phyloP scores from a whole-genome alignment of 495 filamentous ascomycete species.

The Penicillium macrosclerotiorum region DNA sequence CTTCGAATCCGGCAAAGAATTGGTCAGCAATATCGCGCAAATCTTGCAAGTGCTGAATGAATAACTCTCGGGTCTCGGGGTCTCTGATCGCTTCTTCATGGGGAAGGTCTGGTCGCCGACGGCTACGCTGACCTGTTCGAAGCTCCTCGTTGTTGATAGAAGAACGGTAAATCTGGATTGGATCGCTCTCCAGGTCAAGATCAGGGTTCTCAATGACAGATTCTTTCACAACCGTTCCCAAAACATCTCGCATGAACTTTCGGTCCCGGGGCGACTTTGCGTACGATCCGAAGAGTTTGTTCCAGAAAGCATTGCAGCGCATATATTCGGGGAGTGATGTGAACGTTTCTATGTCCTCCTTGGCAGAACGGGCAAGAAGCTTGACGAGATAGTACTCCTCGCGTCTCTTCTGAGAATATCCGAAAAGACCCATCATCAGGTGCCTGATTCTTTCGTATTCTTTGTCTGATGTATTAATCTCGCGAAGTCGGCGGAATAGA shows the following conservation, averaged over 20 bases:
- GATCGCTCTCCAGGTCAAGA: constrained; percentile 93
- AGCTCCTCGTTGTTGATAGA: constrained; percentile 96
- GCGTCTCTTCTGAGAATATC: constrained; percentile 92
- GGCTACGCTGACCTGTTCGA: constrained; percentile 79
- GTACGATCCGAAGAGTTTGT: constrained; percentile 80
- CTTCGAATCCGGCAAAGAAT: constrained; percentile 77
- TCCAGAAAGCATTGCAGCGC: constrained; percentile 90
- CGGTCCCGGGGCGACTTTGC: constrained; percentile 88
- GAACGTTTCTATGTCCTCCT: constrained; percentile 81
- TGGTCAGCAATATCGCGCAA: constrained; percentile 90
- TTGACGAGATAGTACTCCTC: constrained; percentile 98
- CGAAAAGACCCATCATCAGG: constrained; percentile 94
- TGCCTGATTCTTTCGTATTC: constrained; percentile 89
- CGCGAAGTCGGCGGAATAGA: constrained; percentile 79
- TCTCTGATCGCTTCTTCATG: constrained; percentile 92
- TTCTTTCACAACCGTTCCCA: constrained; percentile 79
- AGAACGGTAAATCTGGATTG: constrained; percentile 94
- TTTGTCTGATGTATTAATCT: constrained; percentile 83
- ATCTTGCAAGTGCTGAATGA: constrained; percentile 90
- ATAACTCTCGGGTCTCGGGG: constrained; percentile 83
- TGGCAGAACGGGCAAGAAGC: constrained; percentile 75
- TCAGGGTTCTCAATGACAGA: constrained; percentile 89
- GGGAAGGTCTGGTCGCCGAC: constrained; percentile 73
- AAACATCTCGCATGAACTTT: constrained; percentile 82
- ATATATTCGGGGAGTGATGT: constrained; percentile 77